These are phyloP conservation scores for Claviceps arundinis DNA, from an alignment of 2,329 filamentous ascomycete genomes.

Conservation along the genomic window DNA sequence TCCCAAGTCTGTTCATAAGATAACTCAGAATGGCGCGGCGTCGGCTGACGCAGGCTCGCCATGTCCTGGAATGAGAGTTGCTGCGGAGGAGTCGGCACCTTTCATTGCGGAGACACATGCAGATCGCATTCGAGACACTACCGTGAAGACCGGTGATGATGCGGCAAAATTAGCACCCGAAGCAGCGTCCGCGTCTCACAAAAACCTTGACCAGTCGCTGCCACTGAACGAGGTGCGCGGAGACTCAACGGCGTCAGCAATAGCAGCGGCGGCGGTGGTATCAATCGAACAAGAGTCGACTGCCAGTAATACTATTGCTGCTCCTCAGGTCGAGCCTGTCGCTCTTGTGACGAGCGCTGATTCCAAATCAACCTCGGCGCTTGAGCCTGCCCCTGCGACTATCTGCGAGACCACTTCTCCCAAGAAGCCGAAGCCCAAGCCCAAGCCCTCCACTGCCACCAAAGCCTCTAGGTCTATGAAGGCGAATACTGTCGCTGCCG, in stretches of 20 bases:
- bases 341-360: neutral
- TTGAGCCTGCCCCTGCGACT: slow-evolving; percentile 2
- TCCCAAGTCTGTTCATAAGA: slow-evolving; percentile 23
- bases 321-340: neutral
- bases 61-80: slow-evolving; percentile 20
- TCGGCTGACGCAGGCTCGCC: slow-evolving; percentile 21
- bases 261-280: neutral
- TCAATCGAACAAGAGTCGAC: neutral
- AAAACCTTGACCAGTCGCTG: slow-evolving; percentile 4
- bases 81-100: slow-evolving; percentile 12
- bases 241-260: neutral
- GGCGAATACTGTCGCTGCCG: slow-evolving; percentile 8
- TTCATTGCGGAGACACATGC: slow-evolving; percentile 6
- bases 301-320: neutral
- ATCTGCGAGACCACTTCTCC: too few species aligned
- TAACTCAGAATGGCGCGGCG: slow-evolving; percentile 21
- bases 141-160: slow-evolving; percentile 13
- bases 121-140: slow-evolving; percentile 14
- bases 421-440: too few species aligned
- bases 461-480: too few species aligned
- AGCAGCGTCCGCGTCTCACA: slow-evolving; percentile 8
- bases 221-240: slow-evolving; percentile 2
- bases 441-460: too few species aligned
- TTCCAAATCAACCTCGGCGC: neutral
- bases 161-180: slow-evolving; percentile 12